Conservation (phyloP, 2,329 filamentous ascomycete genomes). For the Zalaria obscura region DNA sequence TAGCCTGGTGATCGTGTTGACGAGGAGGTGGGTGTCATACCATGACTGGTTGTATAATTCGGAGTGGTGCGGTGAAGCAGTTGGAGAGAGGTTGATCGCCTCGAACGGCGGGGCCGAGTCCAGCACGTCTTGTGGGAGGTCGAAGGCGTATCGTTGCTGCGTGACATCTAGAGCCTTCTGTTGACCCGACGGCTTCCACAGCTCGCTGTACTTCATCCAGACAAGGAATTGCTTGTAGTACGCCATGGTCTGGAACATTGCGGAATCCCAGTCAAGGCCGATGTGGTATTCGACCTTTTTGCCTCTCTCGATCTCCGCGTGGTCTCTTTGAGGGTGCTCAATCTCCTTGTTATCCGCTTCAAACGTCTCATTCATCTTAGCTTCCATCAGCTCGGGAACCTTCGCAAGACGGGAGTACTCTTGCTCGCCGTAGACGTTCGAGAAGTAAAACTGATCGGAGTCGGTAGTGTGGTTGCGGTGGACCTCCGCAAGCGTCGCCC, state of each 20-base stretch:
- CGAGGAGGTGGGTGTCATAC: slow-evolving; percentile 11
- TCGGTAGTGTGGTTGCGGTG: slow-evolving; percentile 16
- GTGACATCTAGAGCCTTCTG: slow-evolving; percentile 1
- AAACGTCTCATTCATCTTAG: slow-evolving; percentile 19
- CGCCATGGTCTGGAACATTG: slow-evolving; percentile 28
- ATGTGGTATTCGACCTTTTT: slow-evolving; percentile 33
- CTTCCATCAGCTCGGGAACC: slow-evolving; percentile 17
- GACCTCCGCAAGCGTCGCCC: slow-evolving; percentile 24
- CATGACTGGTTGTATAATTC: slow-evolving; percentile 6
- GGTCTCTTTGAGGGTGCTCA: slow-evolving; percentile 16
- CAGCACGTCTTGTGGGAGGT: slow-evolving; percentile 10
- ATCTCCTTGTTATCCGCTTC: slow-evolving; percentile 20
- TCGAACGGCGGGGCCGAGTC: slow-evolving; percentile 12
- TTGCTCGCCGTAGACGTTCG: slow-evolving; percentile 39
- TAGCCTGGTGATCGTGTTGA: slow-evolving; percentile 14
- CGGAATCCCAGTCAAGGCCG: slow-evolving; percentile 32
- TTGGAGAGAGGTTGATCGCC: slow-evolving; percentile 7
- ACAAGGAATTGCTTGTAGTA: slow-evolving; percentile 15
- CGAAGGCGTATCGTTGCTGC: slow-evolving; percentile 8
- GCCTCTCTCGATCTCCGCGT: slow-evolving; percentile 19
- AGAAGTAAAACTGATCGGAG: slow-evolving; percentile 33
- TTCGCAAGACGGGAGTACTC: slow-evolving; percentile 32
- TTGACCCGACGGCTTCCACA: slow-evolving; percentile 6
- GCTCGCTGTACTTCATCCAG: slow-evolving; percentile 22
- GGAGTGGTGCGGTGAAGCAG: slow-evolving; percentile 2